These are phyloP conservation scores for Chalciporus sphaerocephalus DNA, from an alignment of 768 basidiomycete genomes.

Conservation along the genomic window DNA sequence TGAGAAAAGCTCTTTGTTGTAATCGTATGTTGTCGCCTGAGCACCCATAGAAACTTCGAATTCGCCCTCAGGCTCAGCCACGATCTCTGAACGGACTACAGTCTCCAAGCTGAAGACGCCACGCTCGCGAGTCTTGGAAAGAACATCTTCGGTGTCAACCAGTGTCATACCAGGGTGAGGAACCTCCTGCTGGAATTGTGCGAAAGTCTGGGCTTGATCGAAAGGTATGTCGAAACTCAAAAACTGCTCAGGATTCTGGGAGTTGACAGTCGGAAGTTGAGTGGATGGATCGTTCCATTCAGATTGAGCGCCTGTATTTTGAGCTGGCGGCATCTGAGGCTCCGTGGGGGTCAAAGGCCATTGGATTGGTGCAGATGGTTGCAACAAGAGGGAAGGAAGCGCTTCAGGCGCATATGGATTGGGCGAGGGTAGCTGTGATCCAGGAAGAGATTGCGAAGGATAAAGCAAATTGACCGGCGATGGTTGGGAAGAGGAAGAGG, in stretches of 20 bases:
- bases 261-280: not conserved
- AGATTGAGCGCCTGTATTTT: not conserved
- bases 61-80: constrained; percentile 34
- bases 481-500: constrained; percentile 16
- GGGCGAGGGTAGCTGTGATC: constrained; percentile 13
- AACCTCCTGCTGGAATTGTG: constrained; percentile 1
- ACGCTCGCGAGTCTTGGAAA: constrained; percentile 31
- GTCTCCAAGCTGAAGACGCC: constrained; percentile 35
- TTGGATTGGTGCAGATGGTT: not conserved
- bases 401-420: constrained; percentile 8
- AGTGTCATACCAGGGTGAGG: constrained; percentile 1
- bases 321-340: not conserved
- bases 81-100: constrained; percentile 30
- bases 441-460: constrained; percentile 5
- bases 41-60: constrained; percentile 32
- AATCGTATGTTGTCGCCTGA: constrained; percentile 2
- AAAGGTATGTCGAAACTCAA: constrained; percentile 14
- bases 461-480: not conserved
- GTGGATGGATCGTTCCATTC: constrained; percentile 11
- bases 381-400: constrained; percentile 1
- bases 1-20: constrained; percentile 18
- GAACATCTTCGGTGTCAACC: constrained; percentile 28
- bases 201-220: constrained; percentile 6
- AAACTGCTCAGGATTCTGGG: constrained; percentile 10
- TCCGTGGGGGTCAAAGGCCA: constrained; percentile 2